Percentiles rank a stretch among this genome's conserved stretches.
Conservation (phyloP, 768 basidiomycete species). For the Tricholoma matsutake region DNA sequence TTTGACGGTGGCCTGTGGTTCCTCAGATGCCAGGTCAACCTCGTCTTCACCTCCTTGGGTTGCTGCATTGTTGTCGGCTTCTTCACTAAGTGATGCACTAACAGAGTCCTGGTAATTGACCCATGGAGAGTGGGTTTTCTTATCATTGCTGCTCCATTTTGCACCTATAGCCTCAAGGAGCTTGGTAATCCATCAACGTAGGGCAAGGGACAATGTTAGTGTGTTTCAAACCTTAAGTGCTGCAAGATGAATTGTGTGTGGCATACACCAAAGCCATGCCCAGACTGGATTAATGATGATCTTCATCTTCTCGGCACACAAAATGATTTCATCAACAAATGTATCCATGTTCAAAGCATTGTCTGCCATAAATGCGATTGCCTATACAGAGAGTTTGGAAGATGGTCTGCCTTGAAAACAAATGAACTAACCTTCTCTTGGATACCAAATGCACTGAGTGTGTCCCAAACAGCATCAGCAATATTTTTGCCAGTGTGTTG, state of each 20-base stretch:
- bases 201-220: too few relatives aligned
- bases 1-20: neutral
- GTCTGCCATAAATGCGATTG: neutral
- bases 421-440: constrained; percentile 8
- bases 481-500: constrained; percentile 26
- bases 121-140: neutral
- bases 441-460: neutral
- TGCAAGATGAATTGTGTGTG: too few relatives aligned
- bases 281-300: too few relatives aligned
- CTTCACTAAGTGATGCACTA: neutral
- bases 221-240: too few relatives aligned
- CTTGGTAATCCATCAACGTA: neutral
- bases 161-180: constrained; percentile 3
- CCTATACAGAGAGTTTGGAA: neutral
- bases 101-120: neutral
- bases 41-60: neutral
- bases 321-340: constrained; percentile 1
- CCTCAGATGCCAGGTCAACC: neutral
- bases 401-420: constrained; percentile 9
- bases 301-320: too few relatives aligned
- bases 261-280: too few relatives aligned
- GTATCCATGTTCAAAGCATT: constrained; percentile 8
- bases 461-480: constrained; percentile 19
- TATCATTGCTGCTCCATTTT: neutral
- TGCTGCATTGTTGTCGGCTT: neutral